Conservation (phyloP, 2,329 filamentous ascomycete genomes). For the Triangularia verruculosa region DNA sequence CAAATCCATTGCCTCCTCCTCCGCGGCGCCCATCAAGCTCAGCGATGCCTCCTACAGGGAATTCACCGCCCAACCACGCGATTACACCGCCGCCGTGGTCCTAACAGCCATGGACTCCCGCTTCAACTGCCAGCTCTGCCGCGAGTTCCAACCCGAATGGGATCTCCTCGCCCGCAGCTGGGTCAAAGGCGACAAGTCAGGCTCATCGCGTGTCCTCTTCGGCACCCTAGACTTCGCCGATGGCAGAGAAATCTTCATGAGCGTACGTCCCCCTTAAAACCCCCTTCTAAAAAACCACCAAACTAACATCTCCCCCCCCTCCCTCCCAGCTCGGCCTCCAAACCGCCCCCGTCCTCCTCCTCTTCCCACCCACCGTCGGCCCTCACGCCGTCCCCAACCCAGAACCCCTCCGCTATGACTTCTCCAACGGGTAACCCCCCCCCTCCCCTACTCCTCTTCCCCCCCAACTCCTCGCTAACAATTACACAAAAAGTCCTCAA, state of each 20-base stretch:
- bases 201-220: conserved; percentile 71
- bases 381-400: conserved; percentile 68
- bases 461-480: neutral
- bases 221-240: conserved; percentile 83
- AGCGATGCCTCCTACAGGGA: conserved; percentile 72
- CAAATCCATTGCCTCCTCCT: conserved; percentile 59
- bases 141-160: conserved; percentile 93
- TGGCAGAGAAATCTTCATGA: conserved; percentile 81
- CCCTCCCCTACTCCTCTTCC: neutral
- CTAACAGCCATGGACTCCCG: conserved; percentile 81
- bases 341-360: conserved; percentile 85
- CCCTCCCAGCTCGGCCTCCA: conserved; percentile 94
- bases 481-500: conserved; percentile 54
- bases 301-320: neutral
- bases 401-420: conserved; percentile 79
- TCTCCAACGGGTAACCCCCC: conserved; percentile 66
- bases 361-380: conserved; percentile 83
- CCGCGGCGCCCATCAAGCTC: conserved; percentile 65
- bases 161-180: conserved; percentile 82
- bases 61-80: conserved; percentile 72
- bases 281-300: neutral
- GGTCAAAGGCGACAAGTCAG: conserved; percentile 77
- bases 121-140: conserved; percentile 82
- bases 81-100: conserved; percentile 79
- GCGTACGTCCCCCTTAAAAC: conserved; percentile 51